These are phyloP conservation scores for Taiwanofungus camphoratus DNA, from an alignment of 1,284 basidiomycete species.

Conservation along the genomic window DNA sequence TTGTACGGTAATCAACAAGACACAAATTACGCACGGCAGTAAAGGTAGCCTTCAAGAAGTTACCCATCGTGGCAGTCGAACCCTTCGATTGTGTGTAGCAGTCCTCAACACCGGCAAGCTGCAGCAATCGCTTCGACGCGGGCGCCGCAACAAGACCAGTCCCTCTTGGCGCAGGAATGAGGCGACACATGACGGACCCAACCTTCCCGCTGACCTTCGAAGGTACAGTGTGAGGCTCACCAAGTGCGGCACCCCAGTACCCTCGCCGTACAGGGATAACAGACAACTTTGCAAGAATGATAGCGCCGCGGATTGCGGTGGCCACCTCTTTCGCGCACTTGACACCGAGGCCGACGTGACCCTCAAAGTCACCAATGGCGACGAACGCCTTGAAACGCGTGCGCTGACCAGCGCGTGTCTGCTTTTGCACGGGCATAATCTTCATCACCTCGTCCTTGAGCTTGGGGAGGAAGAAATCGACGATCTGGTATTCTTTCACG, in stretches of 20 bases:
- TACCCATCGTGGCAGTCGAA: conserved; percentile 98
- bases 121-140: conserved; percentile 92
- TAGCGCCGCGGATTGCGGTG: conserved; percentile 97
- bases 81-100: conserved; percentile 95
- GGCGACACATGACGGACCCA: conserved; percentile 98
- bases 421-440: conserved; percentile 99
- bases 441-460: conserved; percentile 99
- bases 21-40: conserved; percentile 63
- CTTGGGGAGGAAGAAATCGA: conserved; percentile 96
- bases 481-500: conserved; percentile 97
- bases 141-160: conserved; percentile 99
- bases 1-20: conserved; percentile 1
- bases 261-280: conserved; percentile 96
- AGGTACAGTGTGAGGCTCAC: conserved; percentile 98
- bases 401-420: conserved; percentile 99
- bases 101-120: conserved; percentile 97
- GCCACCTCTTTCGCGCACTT: conserved; percentile 99
- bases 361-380: conserved; percentile 97
- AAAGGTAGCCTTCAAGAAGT: conserved; percentile 99
- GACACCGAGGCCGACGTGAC: conserved; percentile 98
- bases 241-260: conserved; percentile 99
- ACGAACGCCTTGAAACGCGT: conserved; percentile 99
- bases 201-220: conserved; percentile 98
- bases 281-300: conserved; percentile 94
- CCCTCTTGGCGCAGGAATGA: conserved; percentile 97